These are phyloP conservation scores for Kandelia obovata DNA, from an alignment of 345 rosid genomes.

Conservation along the genomic window DNA sequence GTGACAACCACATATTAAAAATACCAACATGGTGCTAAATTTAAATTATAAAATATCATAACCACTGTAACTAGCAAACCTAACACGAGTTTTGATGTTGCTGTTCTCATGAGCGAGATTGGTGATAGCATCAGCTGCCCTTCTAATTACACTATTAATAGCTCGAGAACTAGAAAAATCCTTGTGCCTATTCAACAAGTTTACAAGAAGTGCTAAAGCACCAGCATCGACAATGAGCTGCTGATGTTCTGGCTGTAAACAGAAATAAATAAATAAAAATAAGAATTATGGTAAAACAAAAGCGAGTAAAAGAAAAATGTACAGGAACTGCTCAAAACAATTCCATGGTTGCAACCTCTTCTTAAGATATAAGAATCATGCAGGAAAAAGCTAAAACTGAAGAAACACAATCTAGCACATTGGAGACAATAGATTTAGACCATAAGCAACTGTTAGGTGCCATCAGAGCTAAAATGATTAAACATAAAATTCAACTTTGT, in stretches of 20 bases:
- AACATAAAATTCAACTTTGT: no score
- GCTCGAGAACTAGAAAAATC: constrained; percentile 63
- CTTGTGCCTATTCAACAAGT: constrained; percentile 69
- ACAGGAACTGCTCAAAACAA: background rate
- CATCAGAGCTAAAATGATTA: no score
- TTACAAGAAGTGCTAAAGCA: constrained; percentile 78
- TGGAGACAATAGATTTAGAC: no score
- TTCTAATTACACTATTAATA: constrained; percentile 79
- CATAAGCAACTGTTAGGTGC: no score
- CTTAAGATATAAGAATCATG: background rate
- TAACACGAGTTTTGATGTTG: constrained; percentile 90
- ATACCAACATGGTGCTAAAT: constrained; percentile 14
- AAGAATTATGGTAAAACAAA: background rate
- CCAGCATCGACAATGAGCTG: constrained; percentile 89
- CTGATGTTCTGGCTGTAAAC: constrained; percentile 94
- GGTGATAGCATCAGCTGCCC: constrained; percentile 99
- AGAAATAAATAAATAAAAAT: constrained; percentile 2
- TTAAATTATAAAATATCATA: constrained; percentile 13
- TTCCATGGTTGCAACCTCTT: background rate
- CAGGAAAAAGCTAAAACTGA: no score
- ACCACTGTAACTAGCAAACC: constrained; percentile 48
- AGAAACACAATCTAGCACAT: no score
- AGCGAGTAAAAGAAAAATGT: background rate
- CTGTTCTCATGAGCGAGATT: constrained; percentile 98
- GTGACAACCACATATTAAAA: constrained; percentile 14